Evolutionary conservation across 2,329 filamentous ascomycete species (phyloP).

Genomic region (Xylariaceae sp.): DNA sequence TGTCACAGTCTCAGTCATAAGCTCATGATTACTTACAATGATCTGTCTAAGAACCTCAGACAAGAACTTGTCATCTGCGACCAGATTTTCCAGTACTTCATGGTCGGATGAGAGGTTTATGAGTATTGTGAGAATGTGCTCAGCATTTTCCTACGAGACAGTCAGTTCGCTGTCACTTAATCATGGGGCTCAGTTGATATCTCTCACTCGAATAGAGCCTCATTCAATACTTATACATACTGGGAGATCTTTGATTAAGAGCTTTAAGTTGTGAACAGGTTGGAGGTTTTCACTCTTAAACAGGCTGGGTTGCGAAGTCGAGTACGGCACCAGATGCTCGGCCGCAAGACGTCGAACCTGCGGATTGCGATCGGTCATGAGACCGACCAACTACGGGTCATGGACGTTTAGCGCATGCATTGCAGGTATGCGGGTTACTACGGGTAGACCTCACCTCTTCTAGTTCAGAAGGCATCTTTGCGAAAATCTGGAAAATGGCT

Average conservation of each 20-base stretch:
- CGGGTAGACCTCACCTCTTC: conserved; percentile 55
- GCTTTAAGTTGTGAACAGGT: conserved; percentile 81
- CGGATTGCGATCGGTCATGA: conserved; percentile 86
- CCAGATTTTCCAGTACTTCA: conserved; percentile 67
- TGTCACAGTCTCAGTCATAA: background rate
- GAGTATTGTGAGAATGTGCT: conserved; percentile 85
- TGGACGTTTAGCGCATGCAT: conserved; percentile 10
- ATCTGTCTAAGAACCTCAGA: conserved; percentile 67
- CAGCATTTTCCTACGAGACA: conserved; percentile 67
- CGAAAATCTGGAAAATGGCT: background rate
- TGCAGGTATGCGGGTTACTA: background rate
- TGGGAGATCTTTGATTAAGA: conserved; percentile 76
- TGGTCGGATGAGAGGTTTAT: conserved; percentile 77
- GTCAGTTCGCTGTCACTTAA: background rate
- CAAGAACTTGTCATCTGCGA: conserved; percentile 75
- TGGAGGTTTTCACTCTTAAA: conserved; percentile 78
- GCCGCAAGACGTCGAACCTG: conserved; percentile 82
- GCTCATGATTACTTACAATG: conserved; percentile 51
- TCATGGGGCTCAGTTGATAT: background rate
- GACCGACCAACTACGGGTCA: conserved; percentile 71
- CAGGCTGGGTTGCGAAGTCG: conserved; percentile 63
- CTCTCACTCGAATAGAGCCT: background rate
- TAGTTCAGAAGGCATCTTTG: conserved; percentile 66
- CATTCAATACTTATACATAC: conserved; percentile 43
- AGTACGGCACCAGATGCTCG: conserved; percentile 82